Evolutionary conservation across 1,139 yeast genomes (phyloP), one percentile per base, ranked within the genome.

Genomic region (Pichia sp.): DNA sequence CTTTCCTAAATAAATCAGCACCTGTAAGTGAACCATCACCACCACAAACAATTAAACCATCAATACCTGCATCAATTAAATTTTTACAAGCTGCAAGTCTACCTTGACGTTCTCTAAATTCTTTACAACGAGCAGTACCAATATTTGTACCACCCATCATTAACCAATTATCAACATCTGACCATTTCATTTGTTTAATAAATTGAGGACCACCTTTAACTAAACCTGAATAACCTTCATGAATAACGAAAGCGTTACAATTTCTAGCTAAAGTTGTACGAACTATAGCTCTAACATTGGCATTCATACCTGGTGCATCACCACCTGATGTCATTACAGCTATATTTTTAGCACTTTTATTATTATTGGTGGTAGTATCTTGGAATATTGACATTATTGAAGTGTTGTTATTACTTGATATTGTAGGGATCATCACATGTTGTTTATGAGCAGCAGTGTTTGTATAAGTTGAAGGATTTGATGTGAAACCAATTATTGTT

Each of bases 321-420:
- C 93, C 93, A 49, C 93, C 93, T 1, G 89, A 80, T 3, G 93
- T 83, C 91, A 83, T 83, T 19, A 83, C 85, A 1, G 84, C 93
- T 44, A 83, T 79, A 58, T 80, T 81, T 63, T 56, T 50, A 4
- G 17, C 26, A 41, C 42, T 35, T 38, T 40, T 10, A 32, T 40
- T 7, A 17, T 12, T 18, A 20, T 22, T 3, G 12, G 25, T n/a
- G 18, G n/a, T n/a, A 14, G 17, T 17, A 8, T 19, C 28, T 5
- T 25, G 28, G 21, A 15, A 24, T 6, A 17, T 31, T 11, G 31
- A 36, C n/a, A n/a, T n/a, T n/a, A 24, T 36, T n/a, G n/a, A n/a
- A n/a, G n/a, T n/a, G n/a, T n/a, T n/a, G n/a, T n/a, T n/a, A n/a
- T n/a, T n/a, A n/a, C n/a, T n/a, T n/a, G 30, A 12, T 5, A 5